Evolutionary conservation across 2,329 filamentous ascomycete species (phyloP).

Genomic region (Aureobasidium melanogenum): DNA sequence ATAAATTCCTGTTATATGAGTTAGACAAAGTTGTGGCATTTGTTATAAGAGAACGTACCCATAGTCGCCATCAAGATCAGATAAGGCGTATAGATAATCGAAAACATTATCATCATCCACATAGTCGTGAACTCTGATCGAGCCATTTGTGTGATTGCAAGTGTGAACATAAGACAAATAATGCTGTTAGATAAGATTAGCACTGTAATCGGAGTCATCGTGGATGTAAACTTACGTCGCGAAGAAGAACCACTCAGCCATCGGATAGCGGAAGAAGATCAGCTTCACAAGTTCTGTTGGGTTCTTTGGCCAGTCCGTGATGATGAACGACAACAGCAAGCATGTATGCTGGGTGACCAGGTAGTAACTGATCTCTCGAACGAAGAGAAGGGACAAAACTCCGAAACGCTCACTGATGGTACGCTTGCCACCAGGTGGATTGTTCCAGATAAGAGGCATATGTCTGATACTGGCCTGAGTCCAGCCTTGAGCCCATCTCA

Average conservation of each 20-base stretch:
- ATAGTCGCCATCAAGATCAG: conserved; percentile 36
- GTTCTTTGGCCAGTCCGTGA: conserved; percentile 35
- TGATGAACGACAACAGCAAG: conserved; percentile 37
- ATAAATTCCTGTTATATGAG: conserved; percentile 23
- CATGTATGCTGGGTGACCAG: conserved; percentile 42
- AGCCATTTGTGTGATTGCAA: conserved; percentile 39
- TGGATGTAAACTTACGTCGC: conserved; percentile 13
- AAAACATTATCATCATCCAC: conserved; percentile 35
- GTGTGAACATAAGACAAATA: conserved; percentile 35
- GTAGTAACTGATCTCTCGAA: conserved; percentile 41
- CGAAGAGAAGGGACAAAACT: conserved; percentile 36
- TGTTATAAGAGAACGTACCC: conserved; percentile 19
- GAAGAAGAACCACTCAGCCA: conserved; percentile 37
- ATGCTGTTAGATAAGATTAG: conserved; percentile 18
- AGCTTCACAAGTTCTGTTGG: conserved; percentile 30
- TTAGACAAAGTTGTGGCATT: not conserved
- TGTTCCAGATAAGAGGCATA: conserved; percentile 34
- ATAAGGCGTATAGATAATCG: conserved; percentile 35
- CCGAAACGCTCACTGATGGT: conserved; percentile 33
- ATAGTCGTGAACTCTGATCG: conserved; percentile 37
- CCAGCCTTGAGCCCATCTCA: conserved; percentile 45
- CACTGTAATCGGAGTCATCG: conserved; percentile 22
- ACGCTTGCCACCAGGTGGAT: conserved; percentile 30
- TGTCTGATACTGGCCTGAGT: conserved; percentile 39
- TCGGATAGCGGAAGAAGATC: conserved; percentile 40